phyloP scores from a whole-genome alignment of 495 filamentous ascomycete genomes.

The Penicillium pulvis region DNA sequence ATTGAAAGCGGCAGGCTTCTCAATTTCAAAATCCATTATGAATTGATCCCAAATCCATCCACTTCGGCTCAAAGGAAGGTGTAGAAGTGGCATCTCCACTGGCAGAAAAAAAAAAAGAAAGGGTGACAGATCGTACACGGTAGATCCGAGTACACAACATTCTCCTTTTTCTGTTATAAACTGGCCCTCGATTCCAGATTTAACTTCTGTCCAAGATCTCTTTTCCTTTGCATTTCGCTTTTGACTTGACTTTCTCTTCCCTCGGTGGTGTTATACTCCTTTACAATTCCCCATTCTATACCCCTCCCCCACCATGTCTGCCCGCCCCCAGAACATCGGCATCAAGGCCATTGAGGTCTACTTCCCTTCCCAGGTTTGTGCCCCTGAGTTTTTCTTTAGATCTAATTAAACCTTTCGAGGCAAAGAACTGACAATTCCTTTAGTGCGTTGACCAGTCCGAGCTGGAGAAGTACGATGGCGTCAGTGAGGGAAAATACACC shows the following conservation, averaged over 20 bases:
- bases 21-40: neutral
- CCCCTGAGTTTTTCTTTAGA: neutral
- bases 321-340: conserved; percentile 93
- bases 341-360: conserved; percentile 99
- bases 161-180: conserved; percentile 21
- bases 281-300: conserved; percentile 5
- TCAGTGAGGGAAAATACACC: conserved; percentile 92
- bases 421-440: conserved; percentile 24
- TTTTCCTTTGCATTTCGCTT: conserved; percentile 1
- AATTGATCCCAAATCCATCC: neutral
- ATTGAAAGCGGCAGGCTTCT: neutral
- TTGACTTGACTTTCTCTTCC: conserved; percentile 6
- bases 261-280: conserved; percentile 1
- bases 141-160: conserved; percentile 38
- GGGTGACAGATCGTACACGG: conserved; percentile 37
- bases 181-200: neutral
- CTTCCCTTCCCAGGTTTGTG: conserved; percentile 86
- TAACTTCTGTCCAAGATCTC: conserved; percentile 3
- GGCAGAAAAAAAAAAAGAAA: conserved; percentile 19
- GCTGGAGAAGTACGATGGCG: conserved; percentile 98
- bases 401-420: too few relatives aligned
- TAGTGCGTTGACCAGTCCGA: conserved; percentile 97
- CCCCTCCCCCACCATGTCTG: conserved; percentile 66
- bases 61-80: conserved; percentile 24
- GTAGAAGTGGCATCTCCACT: conserved; percentile 8